Conservation (phyloP, 2,329 filamentous ascomycete genomes). For the Cyclaneusma minus region DNA sequence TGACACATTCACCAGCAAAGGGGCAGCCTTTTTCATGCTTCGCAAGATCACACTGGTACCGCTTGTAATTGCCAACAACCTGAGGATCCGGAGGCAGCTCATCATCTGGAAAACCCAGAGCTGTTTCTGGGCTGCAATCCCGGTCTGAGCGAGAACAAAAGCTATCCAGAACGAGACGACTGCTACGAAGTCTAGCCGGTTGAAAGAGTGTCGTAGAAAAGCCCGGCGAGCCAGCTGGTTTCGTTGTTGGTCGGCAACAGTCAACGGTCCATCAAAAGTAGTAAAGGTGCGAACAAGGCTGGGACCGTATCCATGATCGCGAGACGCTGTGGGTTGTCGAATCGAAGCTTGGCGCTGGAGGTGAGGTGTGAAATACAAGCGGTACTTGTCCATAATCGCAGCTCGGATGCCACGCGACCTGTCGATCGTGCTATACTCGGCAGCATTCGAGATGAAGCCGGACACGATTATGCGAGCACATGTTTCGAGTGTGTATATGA, state of each 20-base stretch:
- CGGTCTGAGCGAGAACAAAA: constrained; percentile 56
- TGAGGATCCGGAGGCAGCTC: constrained; percentile 81
- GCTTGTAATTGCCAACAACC: constrained; percentile 80
- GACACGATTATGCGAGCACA: constrained; percentile 78
- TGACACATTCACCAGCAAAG: constrained; percentile 78
- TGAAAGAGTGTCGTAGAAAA: constrained; percentile 90
- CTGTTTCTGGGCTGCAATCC: constrained; percentile 53
- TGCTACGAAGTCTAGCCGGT: constrained; percentile 85
- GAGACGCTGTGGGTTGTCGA: constrained; percentile 8
- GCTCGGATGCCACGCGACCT: constrained; percentile 58
- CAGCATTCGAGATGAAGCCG: constrained; percentile 78
- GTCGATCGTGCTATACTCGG: constrained; percentile 84
- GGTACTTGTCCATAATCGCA: constrained; percentile 61
- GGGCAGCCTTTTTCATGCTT: constrained; percentile 90
- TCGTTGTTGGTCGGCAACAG: constrained; percentile 62
- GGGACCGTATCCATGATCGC: too few species aligned
- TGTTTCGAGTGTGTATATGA: constrained; percentile 79
- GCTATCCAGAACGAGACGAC: constrained; percentile 93
- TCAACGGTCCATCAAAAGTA: constrained; percentile 43
- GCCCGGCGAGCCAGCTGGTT: constrained; percentile 77
- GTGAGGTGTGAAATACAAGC: constrained; percentile 67
- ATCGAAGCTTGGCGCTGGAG: constrained; percentile 29
- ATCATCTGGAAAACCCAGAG: constrained; percentile 93
- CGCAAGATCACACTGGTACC: constrained; percentile 88
- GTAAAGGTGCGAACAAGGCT: constrained; percentile 50